A percentile compares a stretch with the other conserved stretches of the same genome.
These are phyloP conservation scores for Novymonas esmeraldas DNA, from an alignment of 208 protist species.

Conservation along the genomic window DNA sequence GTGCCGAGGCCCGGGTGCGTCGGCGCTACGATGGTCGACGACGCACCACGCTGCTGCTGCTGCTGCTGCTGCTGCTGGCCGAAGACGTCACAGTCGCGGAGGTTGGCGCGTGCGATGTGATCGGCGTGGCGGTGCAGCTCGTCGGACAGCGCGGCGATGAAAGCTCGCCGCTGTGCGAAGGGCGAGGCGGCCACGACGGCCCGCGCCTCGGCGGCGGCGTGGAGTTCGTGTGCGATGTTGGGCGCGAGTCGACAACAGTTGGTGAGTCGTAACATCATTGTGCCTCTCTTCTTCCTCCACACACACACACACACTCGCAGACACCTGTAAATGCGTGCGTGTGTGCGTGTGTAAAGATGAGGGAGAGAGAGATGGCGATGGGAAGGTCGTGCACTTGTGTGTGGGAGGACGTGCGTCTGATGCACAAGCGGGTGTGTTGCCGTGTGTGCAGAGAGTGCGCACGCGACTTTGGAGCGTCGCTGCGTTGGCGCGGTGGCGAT, in stretches of 20 bases:
- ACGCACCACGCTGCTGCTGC: constrained; percentile 35
- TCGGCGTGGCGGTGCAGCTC: constrained; percentile 37
- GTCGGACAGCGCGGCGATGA: constrained; percentile 41
- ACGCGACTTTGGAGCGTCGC: no score
- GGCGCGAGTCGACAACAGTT: constrained; percentile 4
- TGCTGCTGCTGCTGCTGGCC: constrained; percentile 45
- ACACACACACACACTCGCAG: constrained; percentile 2
- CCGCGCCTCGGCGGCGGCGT: constrained; percentile 47
- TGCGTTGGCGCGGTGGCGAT: no score
- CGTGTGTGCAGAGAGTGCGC: no score
- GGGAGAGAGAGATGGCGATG: no score
- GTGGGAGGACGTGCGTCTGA: no score
- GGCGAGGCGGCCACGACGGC: constrained; percentile 35
- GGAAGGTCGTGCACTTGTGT: no score
- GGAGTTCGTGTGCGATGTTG: constrained; percentile 53
- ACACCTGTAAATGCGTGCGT: no score
- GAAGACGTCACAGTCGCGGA: constrained; percentile 49
- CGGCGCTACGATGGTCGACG: constrained; percentile 27
- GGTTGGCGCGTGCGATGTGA: constrained; percentile 46
- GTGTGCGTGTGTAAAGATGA: no score
- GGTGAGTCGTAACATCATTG: constrained; percentile 13
- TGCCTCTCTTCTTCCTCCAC: background rate
- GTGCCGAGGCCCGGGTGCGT: constrained; percentile 19
- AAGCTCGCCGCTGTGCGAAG: constrained; percentile 46
- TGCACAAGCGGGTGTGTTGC: no score